Percentiles rank a stretch among this genome's conserved stretches.
Evolutionary conservation across 805 yeast species (phyloP).

Genomic region (Saturnispora dispora): DNA sequence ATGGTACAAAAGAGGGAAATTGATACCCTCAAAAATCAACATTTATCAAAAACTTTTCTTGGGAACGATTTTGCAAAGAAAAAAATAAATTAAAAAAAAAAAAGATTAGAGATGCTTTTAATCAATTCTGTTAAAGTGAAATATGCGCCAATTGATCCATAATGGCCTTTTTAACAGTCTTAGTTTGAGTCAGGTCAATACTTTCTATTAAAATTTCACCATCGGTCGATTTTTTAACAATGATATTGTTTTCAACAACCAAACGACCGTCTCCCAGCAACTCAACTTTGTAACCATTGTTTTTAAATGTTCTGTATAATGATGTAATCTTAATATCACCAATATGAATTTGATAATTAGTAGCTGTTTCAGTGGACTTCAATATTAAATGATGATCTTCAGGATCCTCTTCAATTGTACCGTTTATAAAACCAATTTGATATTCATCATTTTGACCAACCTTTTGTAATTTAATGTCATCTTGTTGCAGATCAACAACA

Average conservation of each 20-base stretch:
- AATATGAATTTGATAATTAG: slow-evolving; percentile 37
- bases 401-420: background rate
- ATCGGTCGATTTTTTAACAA: slow-evolving; percentile 67
- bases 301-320: slow-evolving; percentile 51
- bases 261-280: slow-evolving; percentile 89
- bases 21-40: background rate
- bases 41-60: background rate
- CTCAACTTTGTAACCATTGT: slow-evolving; percentile 64
- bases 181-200: slow-evolving; percentile 17
- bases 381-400: background rate
- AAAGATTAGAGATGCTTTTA: background rate
- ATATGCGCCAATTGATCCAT: slow-evolving; percentile 8
- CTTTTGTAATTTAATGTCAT: slow-evolving; percentile 1
- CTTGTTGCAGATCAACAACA: slow-evolving; percentile 1
- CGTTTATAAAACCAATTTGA: slow-evolving; percentile 6
- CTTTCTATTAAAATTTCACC: slow-evolving; percentile 88
- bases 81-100: background rate
- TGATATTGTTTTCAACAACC: slow-evolving; percentile 70
- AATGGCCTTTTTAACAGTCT: slow-evolving; percentile 2
- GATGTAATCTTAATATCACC: slow-evolving; percentile 87
- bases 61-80: background rate
- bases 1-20: background rate
- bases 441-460: slow-evolving; percentile 4
- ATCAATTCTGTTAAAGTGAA: background rate
- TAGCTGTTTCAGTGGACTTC: background rate